Base-by-base conservation (phyloP, 768 basidiomycete species). In the Suillus paluster region DNA sequence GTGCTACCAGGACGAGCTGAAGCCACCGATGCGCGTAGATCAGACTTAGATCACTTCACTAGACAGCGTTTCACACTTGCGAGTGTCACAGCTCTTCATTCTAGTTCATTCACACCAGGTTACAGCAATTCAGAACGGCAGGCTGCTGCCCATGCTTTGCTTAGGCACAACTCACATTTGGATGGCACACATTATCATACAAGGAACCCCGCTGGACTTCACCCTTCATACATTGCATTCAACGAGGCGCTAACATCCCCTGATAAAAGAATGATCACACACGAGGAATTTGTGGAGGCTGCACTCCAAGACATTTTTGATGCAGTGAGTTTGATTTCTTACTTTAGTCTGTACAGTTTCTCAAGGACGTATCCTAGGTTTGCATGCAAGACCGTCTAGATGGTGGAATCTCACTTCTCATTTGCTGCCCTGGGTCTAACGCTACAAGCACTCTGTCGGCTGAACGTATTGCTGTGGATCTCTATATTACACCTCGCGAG, bases 341-440 rank as follows among this genome's bases (percentile, higher is more conserved):
- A 36, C 23, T n/a, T 36, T 9, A 36, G 34, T 36, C 34, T 36
- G 34, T 36, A 36, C 9, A 9, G 9, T 36, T 36, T 36, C 11
- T 9, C 4, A 36, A 36, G 34, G 4, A 36, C 9, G 34, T 36
- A 52, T 63, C 30, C 34, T 9, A 62, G 61, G 44, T 62, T 53
- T 49, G 39, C 10, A 63, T 63, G 59, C 59, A 64, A 42, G 64
- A 64, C 36, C 50, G 25, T 34, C 50, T 64, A 7, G 60, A 64
- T 39, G 60, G 64, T 6, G 64, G 60, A 8, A 61, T 64, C 15
- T 57, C 52, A 5, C 10, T 64, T 34, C 57, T 64, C 15, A 38
- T 64, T 25, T 25, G 30, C 17, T 61, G 60, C 57, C 60, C 56
- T 2, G 52, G 57, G 17, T 30, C 52, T 15, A 33, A 58, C 3